Evolutionary conservation across 345 rosid species (phyloP), one percentile per base, ranked within the genome.

Genomic region (Salix dunnii): DNA sequence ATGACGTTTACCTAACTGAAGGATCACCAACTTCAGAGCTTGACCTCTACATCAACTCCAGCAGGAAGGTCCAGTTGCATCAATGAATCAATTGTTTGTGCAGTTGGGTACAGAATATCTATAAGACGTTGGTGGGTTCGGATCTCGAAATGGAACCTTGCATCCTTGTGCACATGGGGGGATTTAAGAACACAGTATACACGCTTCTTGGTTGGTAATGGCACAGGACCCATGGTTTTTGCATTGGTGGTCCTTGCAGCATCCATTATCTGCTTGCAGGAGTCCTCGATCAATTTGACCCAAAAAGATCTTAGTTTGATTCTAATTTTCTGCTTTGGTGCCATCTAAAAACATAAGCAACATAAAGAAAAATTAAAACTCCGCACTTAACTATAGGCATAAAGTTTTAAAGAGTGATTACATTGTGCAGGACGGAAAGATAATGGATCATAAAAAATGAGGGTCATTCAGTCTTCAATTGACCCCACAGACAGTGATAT

Each of bases 41-140:
- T 93, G 80, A 96, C 96, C 81, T 93, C 99, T 18, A 93, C 96
- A 76, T 96, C 99, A 53, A 93, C 96, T 27, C 98, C 99, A 25
- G 95, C 91, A 72, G 99, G 99, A 81, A 96, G 94, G 87, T 92
- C 95, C 53, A 96, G 98, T 73, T 96, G 98, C 99, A 96, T 96
- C 78, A 96, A 82, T n/a, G 98, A 91, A 84, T 96, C 99, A 8
- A 93, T 96, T 1, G 98, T 93, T 73, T 96, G 99, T 10, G 99
- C 97, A 72, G 98, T 96, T 0, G 99, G 99, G 87, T 90, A 91
- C 40, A 93, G 89, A 85, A 96, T 92, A 78, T 96, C 99, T 4
- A 93, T 92, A 58, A 96, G 89, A 17, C 97, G 90, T 74, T 93
- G 98, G 82, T 93, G 99, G 35, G 99, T 93, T 77, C 98, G 82